Evolutionary conservation across 2,329 filamentous ascomycete genomes (phyloP).

Genomic region (Zarea fungicola): DNA sequence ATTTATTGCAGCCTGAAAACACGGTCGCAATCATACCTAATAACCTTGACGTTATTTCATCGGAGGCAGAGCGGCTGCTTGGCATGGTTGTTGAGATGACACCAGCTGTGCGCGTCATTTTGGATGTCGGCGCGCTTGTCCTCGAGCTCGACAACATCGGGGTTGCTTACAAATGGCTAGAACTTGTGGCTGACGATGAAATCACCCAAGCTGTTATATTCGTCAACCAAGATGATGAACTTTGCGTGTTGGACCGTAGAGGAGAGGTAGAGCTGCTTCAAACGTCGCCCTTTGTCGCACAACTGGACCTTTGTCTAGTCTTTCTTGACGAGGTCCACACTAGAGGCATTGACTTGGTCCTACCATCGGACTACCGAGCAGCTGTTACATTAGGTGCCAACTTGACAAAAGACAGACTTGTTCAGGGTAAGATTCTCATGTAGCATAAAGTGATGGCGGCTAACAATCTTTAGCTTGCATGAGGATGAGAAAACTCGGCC

Average conservation of each 20-base stretch:
- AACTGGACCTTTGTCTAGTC: slow-evolving; percentile 55
- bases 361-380: slow-evolving; percentile 55
- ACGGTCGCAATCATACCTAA: slow-evolving; percentile 20
- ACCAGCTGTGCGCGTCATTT: slow-evolving; percentile 48
- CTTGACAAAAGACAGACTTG: slow-evolving; percentile 62
- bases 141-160: slow-evolving; percentile 55
- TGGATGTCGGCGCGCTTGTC: slow-evolving; percentile 68
- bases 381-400: slow-evolving; percentile 61
- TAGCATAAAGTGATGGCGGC: slow-evolving; percentile 3
- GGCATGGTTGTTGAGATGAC: slow-evolving; percentile 1
- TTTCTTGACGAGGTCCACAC: slow-evolving; percentile 70
- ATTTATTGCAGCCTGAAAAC: slow-evolving; percentile 53
- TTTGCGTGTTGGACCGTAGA: slow-evolving; percentile 46
- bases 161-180: slow-evolving; percentile 51
- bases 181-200: neutral
- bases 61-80: slow-evolving; percentile 33
- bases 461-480: slow-evolving; percentile 50
- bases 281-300: slow-evolving; percentile 52
- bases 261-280: slow-evolving; percentile 45
- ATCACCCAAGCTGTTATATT: slow-evolving; percentile 42
- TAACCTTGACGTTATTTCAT: slow-evolving; percentile 22
- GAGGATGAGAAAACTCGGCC: slow-evolving; percentile 62
- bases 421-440: slow-evolving; percentile 50
- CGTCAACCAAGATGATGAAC: slow-evolving; percentile 50
- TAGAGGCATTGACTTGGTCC: slow-evolving; percentile 60